Evolutionary conservation across 169 alveolate species (phyloP), one percentile per base, ranked within the genome.

Genomic region (Blepharisma undulans): DNA sequence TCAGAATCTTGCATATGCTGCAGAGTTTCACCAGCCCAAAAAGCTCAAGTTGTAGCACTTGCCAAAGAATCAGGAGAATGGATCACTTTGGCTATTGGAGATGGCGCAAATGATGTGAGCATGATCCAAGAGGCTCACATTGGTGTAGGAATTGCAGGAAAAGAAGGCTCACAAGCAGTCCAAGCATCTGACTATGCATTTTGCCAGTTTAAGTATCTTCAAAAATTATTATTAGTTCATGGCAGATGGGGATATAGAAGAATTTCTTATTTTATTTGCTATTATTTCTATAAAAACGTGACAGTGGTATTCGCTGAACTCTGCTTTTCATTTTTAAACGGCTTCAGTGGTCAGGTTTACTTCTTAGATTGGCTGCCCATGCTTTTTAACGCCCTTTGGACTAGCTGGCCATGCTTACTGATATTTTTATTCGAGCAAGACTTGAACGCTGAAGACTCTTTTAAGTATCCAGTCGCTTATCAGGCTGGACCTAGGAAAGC

Each of bases 41-140:
- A 99, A 94, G 98, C 99, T 33, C 98, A 98, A 93, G 98, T 99
- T 87, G 99, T 99, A 2, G 93, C 96, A 74, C 97, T 98, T 95
- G 97, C 98, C 34, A 96, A 97, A 92, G 98, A 97, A 90, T 92
- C 87, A 81, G 84, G 97, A 97, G 79, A 97, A 29, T 93, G 97
- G 30, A 95, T 96, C 34, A 94, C 98, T 92, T 79, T 95, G 34
- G 99, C 99, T 32, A 95, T 98, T 34, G 99, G 99, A 33, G 99
- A 99, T 94, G 99, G 99, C 10, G 99, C 99, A 19, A 99, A 99
- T 97, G 99, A 99, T 95, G 99, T 99, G 33, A 99, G 99, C 48
- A 99, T 99, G 99, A 98, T 99, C 36, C 97, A 98, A 92, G 99
- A 98, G 81, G 99, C 99, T 48, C 98, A 99, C 88, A 99, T 99